Evolutionary conservation across 106 monocot genomes (phyloP).

Genomic region (Iris macrosiphon): DNA sequence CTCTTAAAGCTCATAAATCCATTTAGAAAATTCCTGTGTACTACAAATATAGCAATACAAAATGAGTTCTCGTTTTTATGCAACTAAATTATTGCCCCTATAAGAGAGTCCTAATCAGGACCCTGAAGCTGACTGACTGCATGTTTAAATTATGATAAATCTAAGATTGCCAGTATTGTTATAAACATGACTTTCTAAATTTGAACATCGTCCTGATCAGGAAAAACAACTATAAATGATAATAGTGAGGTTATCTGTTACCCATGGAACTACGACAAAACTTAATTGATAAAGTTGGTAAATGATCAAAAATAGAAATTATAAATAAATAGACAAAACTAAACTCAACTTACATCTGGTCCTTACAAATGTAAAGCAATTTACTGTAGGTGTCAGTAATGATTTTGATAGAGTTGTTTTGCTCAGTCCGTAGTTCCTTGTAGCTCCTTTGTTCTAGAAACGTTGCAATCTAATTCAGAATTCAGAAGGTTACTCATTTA

Average conservation of each 20-base stretch:
- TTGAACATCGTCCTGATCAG: too few species aligned
- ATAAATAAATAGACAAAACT: background rate
- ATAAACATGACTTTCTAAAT: too few species aligned
- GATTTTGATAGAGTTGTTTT: conserved; percentile 61
- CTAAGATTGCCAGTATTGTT: too few species aligned
- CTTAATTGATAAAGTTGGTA: background rate
- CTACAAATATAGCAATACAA: too few species aligned
- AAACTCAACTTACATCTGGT: conserved; percentile 68
- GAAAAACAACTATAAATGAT: background rate
- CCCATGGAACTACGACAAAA: background rate
- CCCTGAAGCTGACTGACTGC: too few species aligned
- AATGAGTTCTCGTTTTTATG: too few species aligned
- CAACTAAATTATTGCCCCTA: too few species aligned
- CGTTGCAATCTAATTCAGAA: conserved; percentile 59
- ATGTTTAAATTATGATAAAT: too few species aligned
- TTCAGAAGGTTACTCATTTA: background rate
- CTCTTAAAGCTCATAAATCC: too few species aligned
- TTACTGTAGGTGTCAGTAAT: conserved; percentile 65
- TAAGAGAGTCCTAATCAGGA: too few species aligned
- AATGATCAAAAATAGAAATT: background rate
- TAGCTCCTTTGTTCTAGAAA: conserved; percentile 85
- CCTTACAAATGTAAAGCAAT: conserved; percentile 80
- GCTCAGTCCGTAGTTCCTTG: conserved; percentile 61
- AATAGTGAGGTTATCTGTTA: background rate
- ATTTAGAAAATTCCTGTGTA: too few species aligned